phyloP scores from a whole-genome alignment of 495 filamentous ascomycete species.

The Podospora anserina region DNA sequence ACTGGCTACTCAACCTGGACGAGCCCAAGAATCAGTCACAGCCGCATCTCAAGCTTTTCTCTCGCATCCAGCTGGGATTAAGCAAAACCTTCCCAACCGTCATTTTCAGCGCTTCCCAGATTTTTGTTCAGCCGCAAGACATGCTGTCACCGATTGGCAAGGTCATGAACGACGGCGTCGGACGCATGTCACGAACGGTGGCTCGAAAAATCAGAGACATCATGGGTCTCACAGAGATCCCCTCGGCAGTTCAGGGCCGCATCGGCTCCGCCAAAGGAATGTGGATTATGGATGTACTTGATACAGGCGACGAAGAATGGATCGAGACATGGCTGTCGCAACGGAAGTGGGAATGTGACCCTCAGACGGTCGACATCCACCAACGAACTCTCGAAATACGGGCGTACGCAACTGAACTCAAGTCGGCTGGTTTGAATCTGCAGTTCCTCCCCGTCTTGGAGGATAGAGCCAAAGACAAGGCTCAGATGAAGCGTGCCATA shows the following conservation, averaged over 20 bases:
- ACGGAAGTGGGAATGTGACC: slow-evolving; percentile 67
- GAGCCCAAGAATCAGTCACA: slow-evolving; percentile 35
- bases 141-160: slow-evolving; percentile 35
- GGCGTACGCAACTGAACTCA: slow-evolving; percentile 58
- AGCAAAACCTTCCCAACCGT: slow-evolving; percentile 43
- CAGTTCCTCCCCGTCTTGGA: slow-evolving; percentile 77
- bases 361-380: slow-evolving; percentile 40
- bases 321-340: slow-evolving; percentile 80
- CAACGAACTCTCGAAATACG: slow-evolving; percentile 71
- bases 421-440: slow-evolving; percentile 64
- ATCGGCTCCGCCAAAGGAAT: slow-evolving; percentile 85
- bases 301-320: slow-evolving; percentile 52
- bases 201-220: slow-evolving; percentile 57
- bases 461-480: slow-evolving; percentile 54
- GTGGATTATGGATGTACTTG: slow-evolving; percentile 69
- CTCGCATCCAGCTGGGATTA: slow-evolving; percentile 45
- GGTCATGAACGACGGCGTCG: slow-evolving; percentile 84
- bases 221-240: slow-evolving; percentile 59
- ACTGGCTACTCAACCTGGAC: slow-evolving; percentile 43
- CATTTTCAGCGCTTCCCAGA: slow-evolving; percentile 37
- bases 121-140: slow-evolving; percentile 33
- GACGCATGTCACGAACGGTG: slow-evolving; percentile 62
- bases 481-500: slow-evolving; percentile 53
- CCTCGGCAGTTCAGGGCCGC: slow-evolving; percentile 75
- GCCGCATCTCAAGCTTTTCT: slow-evolving; percentile 37